Evolutionary conservation across 805 yeast genomes (phyloP).

Genomic region (Lipomyces oligophaga): DNA sequence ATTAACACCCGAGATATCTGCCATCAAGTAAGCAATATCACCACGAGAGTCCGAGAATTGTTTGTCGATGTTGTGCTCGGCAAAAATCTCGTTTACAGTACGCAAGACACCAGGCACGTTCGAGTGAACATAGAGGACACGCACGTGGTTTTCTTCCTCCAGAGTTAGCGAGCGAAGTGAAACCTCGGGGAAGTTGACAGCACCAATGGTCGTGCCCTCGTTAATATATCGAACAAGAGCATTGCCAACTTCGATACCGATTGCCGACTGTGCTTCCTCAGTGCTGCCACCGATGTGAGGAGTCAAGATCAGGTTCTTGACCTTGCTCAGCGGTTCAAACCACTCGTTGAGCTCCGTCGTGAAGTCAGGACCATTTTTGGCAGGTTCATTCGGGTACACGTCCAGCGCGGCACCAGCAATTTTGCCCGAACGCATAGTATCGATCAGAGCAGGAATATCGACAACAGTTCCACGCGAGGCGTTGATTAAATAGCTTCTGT

Average conservation of each 20-base stretch:
- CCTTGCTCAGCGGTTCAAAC: conserved; percentile 73
- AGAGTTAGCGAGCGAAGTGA: conserved; percentile 79
- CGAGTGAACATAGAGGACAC: conserved; percentile 93
- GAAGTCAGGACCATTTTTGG: conserved; percentile 86
- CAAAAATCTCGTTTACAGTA: conserved; percentile 92
- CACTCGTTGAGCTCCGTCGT: conserved; percentile 70
- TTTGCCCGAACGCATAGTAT: conserved; percentile 88
- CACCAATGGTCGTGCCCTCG: conserved; percentile 92
- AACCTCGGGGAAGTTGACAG: conserved; percentile 99
- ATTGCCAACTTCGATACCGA: conserved; percentile 90
- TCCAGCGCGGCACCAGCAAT: conserved; percentile 97
- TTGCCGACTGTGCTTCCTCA: conserved; percentile 97
- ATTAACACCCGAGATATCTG: conserved; percentile 86
- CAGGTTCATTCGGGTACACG: conserved; percentile 96
- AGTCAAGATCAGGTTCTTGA: conserved; percentile 85
- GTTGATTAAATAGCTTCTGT: conserved; percentile 89
- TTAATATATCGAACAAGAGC: conserved; percentile 86
- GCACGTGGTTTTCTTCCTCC: conserved; percentile 77
- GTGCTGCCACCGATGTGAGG: conserved; percentile 99
- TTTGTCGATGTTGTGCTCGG: conserved; percentile 93
- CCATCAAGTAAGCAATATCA: conserved; percentile 95
- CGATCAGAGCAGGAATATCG: conserved; percentile 88
- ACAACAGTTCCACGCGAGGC: conserved; percentile 98
- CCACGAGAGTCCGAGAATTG: conserved; percentile 97
- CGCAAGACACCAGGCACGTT: conserved; percentile 98